phyloP scores from a whole-genome alignment of 345 rosid genomes.

The Draba incana region DNA sequence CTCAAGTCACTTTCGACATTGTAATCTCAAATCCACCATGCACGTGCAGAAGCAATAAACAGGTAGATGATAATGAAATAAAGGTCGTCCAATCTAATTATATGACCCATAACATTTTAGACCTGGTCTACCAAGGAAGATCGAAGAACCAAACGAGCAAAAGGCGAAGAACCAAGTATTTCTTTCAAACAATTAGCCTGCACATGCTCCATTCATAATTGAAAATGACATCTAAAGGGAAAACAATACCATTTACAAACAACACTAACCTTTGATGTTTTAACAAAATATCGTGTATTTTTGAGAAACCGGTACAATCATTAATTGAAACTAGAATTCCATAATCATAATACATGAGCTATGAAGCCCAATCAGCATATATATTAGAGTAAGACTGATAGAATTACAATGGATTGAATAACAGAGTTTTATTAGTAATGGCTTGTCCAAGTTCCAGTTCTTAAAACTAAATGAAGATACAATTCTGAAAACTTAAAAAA shows the following conservation, averaged over 20 bases:
- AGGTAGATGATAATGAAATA: constrained; percentile 42
- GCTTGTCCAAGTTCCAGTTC: too few relatives aligned
- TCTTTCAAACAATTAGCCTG: constrained; percentile 10
- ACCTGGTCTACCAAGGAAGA: constrained; percentile 33
- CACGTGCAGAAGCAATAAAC: constrained; percentile 42
- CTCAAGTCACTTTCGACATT: constrained; percentile 45
- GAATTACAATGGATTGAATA: background rate
- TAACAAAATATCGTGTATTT: background rate
- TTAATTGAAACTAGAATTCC: background rate
- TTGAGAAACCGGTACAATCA: background rate
- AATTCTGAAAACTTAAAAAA: background rate
- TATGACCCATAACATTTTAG: constrained; percentile 39
- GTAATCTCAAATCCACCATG: constrained; percentile 45
- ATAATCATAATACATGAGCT: background rate
- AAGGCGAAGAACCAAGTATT: constrained; percentile 11
- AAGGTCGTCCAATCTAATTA: constrained; percentile 41
- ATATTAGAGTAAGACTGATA: background rate
- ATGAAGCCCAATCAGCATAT: background rate
- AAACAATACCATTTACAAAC: background rate
- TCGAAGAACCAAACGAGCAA: constrained; percentile 1
- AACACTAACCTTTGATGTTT: background rate
- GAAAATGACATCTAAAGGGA: constrained; percentile 7
- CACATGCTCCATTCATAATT: constrained; percentile 23
- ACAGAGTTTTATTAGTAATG: background rate
- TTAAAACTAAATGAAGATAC: background rate